phyloP scores from a whole-genome alignment of 2,329 filamentous ascomycete genomes.

The Aspergillus fumigatiaffinis region DNA sequence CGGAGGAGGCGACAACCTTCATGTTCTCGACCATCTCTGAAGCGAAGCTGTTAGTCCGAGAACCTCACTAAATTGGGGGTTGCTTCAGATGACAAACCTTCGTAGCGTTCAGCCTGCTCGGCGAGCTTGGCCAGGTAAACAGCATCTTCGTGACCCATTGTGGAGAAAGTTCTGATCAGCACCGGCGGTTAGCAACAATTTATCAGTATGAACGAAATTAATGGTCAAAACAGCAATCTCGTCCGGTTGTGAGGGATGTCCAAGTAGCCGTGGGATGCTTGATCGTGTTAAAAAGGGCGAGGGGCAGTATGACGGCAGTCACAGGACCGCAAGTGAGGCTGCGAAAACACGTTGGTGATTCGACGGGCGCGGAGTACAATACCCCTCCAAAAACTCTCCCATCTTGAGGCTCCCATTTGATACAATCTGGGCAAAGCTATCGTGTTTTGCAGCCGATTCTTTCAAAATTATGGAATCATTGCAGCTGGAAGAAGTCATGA shows the following conservation, averaged over 20 bases:
- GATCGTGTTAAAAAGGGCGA: constrained; percentile 11
- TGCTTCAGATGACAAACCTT: constrained; percentile 64
- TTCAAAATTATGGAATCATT: background rate
- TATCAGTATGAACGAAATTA: background rate
- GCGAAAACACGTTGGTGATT: constrained; percentile 4
- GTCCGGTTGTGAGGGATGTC: background rate
- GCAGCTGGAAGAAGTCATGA: background rate
- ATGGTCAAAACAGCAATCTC: background rate
- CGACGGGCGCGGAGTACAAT: background rate
- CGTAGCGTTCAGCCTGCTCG: constrained; percentile 99
- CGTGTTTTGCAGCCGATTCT: background rate
- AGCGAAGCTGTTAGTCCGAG: constrained; percentile 19
- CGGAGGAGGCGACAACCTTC: constrained; percentile 93
- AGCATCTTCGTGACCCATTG: constrained; percentile 98
- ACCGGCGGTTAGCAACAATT: constrained; percentile 11
- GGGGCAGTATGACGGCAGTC: constrained; percentile 15
- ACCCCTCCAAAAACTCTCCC: background rate
- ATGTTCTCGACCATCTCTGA: constrained; percentile 99
- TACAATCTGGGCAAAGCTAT: background rate
- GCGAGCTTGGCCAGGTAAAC: constrained; percentile 99
- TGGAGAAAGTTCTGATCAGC: constrained; percentile 46
- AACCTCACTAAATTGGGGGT: background rate
- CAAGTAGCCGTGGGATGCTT: background rate
- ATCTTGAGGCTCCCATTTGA: background rate
- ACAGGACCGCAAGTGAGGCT: constrained; percentile 19